Evolutionary conservation across 495 filamentous ascomycete species (phyloP).

Genomic region (Penicillium waksmanii): DNA sequence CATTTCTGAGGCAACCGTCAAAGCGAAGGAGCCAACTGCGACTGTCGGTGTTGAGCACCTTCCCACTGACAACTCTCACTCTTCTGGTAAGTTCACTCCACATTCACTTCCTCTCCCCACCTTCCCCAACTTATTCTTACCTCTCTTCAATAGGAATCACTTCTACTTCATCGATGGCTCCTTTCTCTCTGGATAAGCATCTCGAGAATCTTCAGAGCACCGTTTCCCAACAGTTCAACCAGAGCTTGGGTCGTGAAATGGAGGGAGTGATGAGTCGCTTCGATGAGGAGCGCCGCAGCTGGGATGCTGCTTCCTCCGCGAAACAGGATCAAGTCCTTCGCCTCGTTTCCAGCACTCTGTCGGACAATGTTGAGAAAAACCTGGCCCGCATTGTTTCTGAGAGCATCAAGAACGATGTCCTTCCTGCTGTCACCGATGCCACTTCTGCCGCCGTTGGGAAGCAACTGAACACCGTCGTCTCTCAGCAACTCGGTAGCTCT

Average conservation of each 20-base stretch:
- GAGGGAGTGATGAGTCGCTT: constrained; percentile 62
- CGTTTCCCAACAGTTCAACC: constrained; percentile 59
- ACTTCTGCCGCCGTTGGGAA: constrained; percentile 59
- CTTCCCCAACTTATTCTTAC: not conserved
- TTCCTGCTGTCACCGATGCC: constrained; percentile 58
- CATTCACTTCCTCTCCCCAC: constrained; percentile 13
- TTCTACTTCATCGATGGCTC: constrained; percentile 6
- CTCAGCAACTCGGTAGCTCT: constrained; percentile 50
- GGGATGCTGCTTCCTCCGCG: constrained; percentile 66
- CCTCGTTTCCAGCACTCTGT: constrained; percentile 83
- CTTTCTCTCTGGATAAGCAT: constrained; percentile 52
- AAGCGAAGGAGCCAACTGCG: constrained; percentile 33
- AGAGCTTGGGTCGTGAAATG: constrained; percentile 59
- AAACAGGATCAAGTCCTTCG: constrained; percentile 81
- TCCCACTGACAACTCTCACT: constrained; percentile 6
- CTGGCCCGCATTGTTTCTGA: constrained; percentile 69
- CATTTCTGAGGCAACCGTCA: constrained; percentile 39
- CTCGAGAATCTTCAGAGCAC: constrained; percentile 58
- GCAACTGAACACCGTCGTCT: constrained; percentile 58
- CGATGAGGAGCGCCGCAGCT: constrained; percentile 65
- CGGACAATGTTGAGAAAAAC: constrained; percentile 85
- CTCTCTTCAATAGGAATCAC: not conserved
- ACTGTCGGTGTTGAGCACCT: constrained; percentile 25
- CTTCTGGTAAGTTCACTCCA: constrained; percentile 20
- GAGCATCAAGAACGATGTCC: constrained; percentile 66